phyloP scores from a whole-genome alignment of 805 yeast species.

The Lachancea thermotolerans region DNA sequence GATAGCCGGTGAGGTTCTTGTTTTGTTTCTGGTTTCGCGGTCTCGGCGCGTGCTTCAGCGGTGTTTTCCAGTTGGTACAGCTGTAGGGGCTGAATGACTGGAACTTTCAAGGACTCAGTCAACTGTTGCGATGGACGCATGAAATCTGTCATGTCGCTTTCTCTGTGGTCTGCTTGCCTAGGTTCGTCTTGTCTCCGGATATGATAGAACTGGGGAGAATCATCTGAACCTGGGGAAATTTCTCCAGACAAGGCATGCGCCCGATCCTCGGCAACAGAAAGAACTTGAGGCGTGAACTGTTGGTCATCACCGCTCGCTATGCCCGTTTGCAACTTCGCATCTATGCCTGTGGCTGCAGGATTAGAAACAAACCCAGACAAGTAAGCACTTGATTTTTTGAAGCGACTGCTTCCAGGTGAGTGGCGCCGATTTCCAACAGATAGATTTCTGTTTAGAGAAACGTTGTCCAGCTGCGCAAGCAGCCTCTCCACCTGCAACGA shows the following conservation, averaged over 20 bases:
- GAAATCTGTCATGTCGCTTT: not conserved
- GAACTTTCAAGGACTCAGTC: not conserved
- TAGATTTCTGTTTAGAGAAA: conserved; percentile 23
- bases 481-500: conserved; percentile 24
- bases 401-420: not conserved
- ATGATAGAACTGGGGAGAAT: conserved; percentile 23
- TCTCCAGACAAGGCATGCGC: not conserved
- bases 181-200: conserved; percentile 8
- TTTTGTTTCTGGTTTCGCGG: not conserved
- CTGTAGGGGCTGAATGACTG: conserved; percentile 2
- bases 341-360: not conserved
- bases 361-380: conserved; percentile 21
- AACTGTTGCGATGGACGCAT: not conserved
- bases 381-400: conserved; percentile 32
- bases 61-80: not conserved
- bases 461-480: conserved; percentile 27
- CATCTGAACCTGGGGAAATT: conserved; percentile 10
- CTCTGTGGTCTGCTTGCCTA: not conserved
- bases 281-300: not conserved
- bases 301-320: not conserved
- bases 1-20: not conserved
- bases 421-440: conserved; percentile 4
- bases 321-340: not conserved
- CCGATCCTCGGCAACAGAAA: not conserved
- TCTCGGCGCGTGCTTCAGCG: not conserved